Conservation (phyloP, 2,329 filamentous ascomycete species). For the Beauveria caledonica region DNA sequence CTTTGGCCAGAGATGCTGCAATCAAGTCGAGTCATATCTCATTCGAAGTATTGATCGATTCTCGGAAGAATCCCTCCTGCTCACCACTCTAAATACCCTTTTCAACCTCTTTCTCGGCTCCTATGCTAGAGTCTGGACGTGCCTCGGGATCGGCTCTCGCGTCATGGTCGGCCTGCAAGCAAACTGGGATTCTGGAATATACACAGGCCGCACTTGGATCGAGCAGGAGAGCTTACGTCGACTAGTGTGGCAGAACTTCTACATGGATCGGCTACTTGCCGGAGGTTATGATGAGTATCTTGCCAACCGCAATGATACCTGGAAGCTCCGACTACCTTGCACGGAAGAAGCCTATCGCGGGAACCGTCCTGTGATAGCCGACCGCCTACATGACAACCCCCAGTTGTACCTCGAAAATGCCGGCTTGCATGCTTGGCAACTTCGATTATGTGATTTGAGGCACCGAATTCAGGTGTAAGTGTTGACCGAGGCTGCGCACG, state of each 20-base stretch:
- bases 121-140: constrained; percentile 33
- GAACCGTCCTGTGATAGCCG: constrained; percentile 22
- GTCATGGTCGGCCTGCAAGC: constrained; percentile 31
- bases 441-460: constrained; percentile 28
- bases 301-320: constrained; percentile 27
- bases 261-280: constrained; percentile 30
- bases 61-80: constrained; percentile 24
- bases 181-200: constrained; percentile 29
- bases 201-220: constrained; percentile 21
- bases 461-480: constrained; percentile 30
- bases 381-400: constrained; percentile 24
- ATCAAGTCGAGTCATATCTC: constrained; percentile 31
- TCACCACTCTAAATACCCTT: constrained; percentile 27
- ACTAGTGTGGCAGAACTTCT: constrained; percentile 31
- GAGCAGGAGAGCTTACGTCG: constrained; percentile 30
- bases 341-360: constrained; percentile 26
- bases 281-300: constrained; percentile 34
- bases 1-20: constrained; percentile 30
- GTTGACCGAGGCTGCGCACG: neutral
- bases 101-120: constrained; percentile 30
- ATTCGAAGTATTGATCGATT: constrained; percentile 32
- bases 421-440: constrained; percentile 26
- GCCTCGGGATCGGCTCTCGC: constrained; percentile 28
- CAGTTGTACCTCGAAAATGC: constrained; percentile 17
- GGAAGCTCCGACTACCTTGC: constrained; percentile 31